phyloP scores from a whole-genome alignment of 2,329 filamentous ascomycete species.

The Diaporthe nobilis region DNA sequence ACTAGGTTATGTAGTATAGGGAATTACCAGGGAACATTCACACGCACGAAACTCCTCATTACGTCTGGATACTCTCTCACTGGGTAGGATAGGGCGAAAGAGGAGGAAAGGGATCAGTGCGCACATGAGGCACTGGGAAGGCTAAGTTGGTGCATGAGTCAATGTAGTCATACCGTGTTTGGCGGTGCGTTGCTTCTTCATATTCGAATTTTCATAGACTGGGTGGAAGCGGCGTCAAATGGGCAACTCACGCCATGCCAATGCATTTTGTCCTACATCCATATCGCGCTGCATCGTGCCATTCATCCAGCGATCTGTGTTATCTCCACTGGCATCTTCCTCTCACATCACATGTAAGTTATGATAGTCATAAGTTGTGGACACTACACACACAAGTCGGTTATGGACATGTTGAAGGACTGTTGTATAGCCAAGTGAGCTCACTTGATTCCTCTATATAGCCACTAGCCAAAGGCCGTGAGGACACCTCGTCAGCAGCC shows the following conservation, averaged over 20 bases:
- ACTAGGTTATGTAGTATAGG: constrained; percentile 32
- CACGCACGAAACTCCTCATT: background rate
- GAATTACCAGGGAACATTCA: constrained; percentile 25
- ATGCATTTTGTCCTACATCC: constrained; percentile 39
- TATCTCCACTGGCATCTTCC: no score
- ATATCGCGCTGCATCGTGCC: background rate
- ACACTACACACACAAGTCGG: background rate
- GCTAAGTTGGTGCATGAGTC: constrained; percentile 29
- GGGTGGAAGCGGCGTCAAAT: constrained; percentile 44
- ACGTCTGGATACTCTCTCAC: constrained; percentile 20
- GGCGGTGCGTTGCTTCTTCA: constrained; percentile 36
- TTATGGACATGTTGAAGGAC: background rate
- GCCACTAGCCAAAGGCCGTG: constrained; percentile 9
- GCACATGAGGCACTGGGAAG: constrained; percentile 33
- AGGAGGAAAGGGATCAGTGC: constrained; percentile 25
- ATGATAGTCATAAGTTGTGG: background rate
- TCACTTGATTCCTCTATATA: constrained; percentile 22
- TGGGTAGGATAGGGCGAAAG: constrained; percentile 3
- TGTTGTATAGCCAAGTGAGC: background rate
- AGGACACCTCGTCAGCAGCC: background rate
- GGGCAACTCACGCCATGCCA: constrained; percentile 44
- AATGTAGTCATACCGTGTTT: constrained; percentile 33
- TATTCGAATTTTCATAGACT: constrained; percentile 47
- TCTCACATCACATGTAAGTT: no score
- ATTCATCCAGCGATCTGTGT: background rate